These are phyloP conservation scores for Umbellularia californica DNA, from an alignment of 164 flowering plant genomes.

Conservation along the genomic window DNA sequence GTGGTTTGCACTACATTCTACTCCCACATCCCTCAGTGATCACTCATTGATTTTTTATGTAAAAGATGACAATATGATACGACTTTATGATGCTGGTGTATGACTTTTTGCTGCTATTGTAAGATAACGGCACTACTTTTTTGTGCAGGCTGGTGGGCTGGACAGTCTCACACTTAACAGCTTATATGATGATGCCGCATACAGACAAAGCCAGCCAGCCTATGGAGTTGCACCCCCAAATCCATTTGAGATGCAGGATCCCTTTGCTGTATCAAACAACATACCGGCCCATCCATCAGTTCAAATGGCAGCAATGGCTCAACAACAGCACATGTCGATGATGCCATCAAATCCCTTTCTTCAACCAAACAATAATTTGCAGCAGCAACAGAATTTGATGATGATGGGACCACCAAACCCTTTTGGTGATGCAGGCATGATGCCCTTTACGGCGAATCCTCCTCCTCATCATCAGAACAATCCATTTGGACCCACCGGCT, in stretches of 20 bases:
- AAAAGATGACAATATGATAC: too few species aligned
- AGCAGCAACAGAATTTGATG: conserved; percentile 31
- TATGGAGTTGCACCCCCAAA: conserved; percentile 83
- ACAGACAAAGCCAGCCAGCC: conserved; percentile 73
- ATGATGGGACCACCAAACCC: conserved; percentile 64
- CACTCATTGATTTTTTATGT: too few species aligned
- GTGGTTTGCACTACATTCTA: too few species aligned
- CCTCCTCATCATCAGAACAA: conserved; percentile 53
- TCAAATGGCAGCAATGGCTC: conserved; percentile 71
- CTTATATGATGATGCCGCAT: conserved; percentile 82
- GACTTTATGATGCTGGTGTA: too few species aligned
- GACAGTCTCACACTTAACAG: conserved; percentile 80
- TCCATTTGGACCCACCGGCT: conserved; percentile 80
- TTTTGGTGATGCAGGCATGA: conserved; percentile 72
- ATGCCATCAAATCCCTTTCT: conserved; percentile 52
- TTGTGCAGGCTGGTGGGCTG: conserved; percentile 85
- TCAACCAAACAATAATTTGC: conserved; percentile 43
- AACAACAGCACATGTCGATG: conserved; percentile 8
- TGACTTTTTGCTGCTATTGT: not conserved
- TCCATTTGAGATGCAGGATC: conserved; percentile 87
- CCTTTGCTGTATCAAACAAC: conserved; percentile 65
- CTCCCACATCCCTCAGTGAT: too few species aligned
- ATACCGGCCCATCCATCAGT: conserved; percentile 56
- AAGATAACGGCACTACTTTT: not conserved
- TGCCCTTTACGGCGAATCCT: conserved; percentile 52